These are phyloP conservation scores for Entomophthora muscae DNA, from an alignment of 371 early-diverging fungal species.

Conservation along the genomic window DNA sequence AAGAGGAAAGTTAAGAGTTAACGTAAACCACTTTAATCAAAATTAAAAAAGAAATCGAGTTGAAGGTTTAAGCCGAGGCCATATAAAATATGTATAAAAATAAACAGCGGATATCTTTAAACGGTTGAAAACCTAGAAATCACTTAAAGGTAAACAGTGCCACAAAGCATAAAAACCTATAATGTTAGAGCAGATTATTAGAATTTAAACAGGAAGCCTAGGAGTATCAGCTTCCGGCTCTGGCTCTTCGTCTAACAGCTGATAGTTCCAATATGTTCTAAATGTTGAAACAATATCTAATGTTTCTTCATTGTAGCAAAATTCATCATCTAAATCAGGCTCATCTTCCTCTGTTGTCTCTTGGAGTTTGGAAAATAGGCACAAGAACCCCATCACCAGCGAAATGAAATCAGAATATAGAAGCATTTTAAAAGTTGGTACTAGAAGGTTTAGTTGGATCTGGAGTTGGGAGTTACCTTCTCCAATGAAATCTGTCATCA, in stretches of 20 bases:
- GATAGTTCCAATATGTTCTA: background rate
- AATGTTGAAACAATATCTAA: background rate
- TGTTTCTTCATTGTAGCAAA: background rate
- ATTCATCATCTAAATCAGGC: background rate
- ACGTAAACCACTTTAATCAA: too few species aligned
- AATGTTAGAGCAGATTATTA: background rate
- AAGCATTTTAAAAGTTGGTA: background rate
- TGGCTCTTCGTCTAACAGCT: background rate
- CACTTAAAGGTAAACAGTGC: too few species aligned
- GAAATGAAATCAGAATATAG: background rate
- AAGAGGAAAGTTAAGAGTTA: too few species aligned
- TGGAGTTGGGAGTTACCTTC: background rate
- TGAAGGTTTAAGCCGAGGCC: too few species aligned
- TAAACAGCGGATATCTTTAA: too few species aligned
- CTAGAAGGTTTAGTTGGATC: background rate
- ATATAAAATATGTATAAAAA: too few species aligned
- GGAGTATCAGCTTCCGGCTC: background rate
- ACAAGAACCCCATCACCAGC: background rate
- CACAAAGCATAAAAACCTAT: background rate
- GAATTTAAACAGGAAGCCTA: background rate
- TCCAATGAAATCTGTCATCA: background rate
- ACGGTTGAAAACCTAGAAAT: too few species aligned
- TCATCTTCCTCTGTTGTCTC: background rate
- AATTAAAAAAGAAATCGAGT: too few species aligned
- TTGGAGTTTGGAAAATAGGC: background rate